Evolutionary conservation across 192 early-diverging fungal genomes (phyloP), one percentile per base, ranked within the genome.

Genomic region (Coemansia sp.): DNA sequence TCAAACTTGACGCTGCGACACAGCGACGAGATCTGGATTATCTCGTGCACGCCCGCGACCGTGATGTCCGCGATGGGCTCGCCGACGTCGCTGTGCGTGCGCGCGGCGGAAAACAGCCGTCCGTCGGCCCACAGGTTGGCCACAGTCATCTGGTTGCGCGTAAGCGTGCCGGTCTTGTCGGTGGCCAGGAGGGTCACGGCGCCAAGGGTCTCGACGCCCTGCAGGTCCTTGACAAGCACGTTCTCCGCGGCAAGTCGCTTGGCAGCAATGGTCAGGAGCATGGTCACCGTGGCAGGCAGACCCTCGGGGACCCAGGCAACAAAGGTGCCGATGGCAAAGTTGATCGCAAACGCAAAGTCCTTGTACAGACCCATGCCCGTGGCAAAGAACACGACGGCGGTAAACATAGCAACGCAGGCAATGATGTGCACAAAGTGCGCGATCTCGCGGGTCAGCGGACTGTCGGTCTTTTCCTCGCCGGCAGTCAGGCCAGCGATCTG

Each of bases 121-220:
- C 83, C 71, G 28, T 87, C 87, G 39, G 90, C 83, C 95, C 95
- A 98, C 20, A 98, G 60, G 79, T 91, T 89, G 60, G 93, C 91
- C 0, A 92, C 91, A 7, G 92, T 95, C 95, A 98, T 98, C 74
- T 95, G 94, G 73, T 96, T 98, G 59, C 91, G 83, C 30, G 95
- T 98, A 61, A 98, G 82, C 50, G 95, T 98, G 58, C 95, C 95
- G 13, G 95, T 97, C 73, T 98, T 98, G 79, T 98, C 95, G 4
- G 94, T 98, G 23, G 95, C 95, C 35, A 98, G 85, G 20, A 97
- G 81, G 30, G 95, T 98, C 61, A 98, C 95, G 10, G 94, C 95
- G 53, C 95, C 95, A 24, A 98, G 85, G 14, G 95, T 98, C 71
- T 98, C 95, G 14, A 98, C 95, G 70, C 93, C 93, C 64, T 93